A percentile compares a stretch with the other conserved stretches of the same genome.
Conservation (phyloP, 148 eudicot species). For the Persicaria maculosa region DNA sequence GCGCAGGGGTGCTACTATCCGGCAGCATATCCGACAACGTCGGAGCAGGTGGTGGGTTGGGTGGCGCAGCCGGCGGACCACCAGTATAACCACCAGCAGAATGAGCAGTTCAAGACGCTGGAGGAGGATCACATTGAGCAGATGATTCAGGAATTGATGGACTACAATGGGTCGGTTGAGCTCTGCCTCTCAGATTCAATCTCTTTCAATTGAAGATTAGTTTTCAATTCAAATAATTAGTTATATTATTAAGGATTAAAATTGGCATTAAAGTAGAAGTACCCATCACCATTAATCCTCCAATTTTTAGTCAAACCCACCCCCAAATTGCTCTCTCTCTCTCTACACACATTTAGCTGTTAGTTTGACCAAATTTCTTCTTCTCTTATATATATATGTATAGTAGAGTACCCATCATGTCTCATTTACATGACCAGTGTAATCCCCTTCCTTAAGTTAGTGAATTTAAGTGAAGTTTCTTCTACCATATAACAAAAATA, state of each 20-base stretch:
- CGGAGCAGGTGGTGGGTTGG: not conserved
- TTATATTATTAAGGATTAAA: not conserved
- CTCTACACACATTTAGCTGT: not conserved
- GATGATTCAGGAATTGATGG: slow-evolving; percentile 82
- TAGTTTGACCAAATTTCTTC: not conserved
- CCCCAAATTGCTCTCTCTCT: not conserved
- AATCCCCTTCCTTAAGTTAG: slow-evolving; percentile 3
- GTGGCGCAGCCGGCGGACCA: not conserved
- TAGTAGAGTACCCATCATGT: slow-evolving; percentile 7
- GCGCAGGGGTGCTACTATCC: not conserved
- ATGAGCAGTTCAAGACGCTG: slow-evolving; percentile 29
- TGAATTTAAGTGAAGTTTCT: slow-evolving; percentile 11
- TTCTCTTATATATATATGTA: not conserved
- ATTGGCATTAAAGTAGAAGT: not conserved
- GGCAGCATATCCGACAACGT: not conserved
- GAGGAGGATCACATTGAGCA: slow-evolving; percentile 90
- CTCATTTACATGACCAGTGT: not conserved
- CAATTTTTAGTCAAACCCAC: not conserved
- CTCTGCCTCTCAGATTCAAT: slow-evolving; percentile 8
- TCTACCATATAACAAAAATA: not conserved
- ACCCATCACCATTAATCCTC: not conserved
- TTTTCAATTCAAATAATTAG: not conserved
- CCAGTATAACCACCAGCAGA: slow-evolving; percentile 19
- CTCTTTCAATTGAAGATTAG: not conserved
- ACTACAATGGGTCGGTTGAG: slow-evolving; percentile 60